Evolutionary conservation across 805 yeast genomes (phyloP).

Genomic region (Nakazawaea ernobii): DNA sequence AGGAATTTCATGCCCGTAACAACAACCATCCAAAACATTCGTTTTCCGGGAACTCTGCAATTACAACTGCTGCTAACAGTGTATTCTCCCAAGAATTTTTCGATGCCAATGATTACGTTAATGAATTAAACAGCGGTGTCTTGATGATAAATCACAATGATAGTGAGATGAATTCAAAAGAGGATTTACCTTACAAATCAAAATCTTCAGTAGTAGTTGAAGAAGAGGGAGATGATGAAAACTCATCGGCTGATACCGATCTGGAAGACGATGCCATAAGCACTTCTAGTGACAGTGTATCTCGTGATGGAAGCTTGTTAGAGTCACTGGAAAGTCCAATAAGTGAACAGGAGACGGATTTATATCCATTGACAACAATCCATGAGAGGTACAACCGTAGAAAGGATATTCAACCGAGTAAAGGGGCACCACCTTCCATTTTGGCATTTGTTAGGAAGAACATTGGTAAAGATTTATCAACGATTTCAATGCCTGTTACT

Average conservation of each 20-base stretch:
- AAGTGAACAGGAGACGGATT: slow-evolving; percentile 21
- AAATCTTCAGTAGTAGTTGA: slow-evolving; percentile 8
- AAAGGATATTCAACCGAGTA: slow-evolving; percentile 50
- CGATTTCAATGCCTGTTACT: slow-evolving; percentile 90
- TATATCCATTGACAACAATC: slow-evolving; percentile 65
- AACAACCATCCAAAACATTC: not conserved
- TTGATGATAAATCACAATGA: slow-evolving; percentile 43
- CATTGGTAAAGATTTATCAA: slow-evolving; percentile 84
- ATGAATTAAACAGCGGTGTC: slow-evolving; percentile 43
- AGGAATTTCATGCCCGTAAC: slow-evolving; percentile 5
- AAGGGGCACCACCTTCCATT: slow-evolving; percentile 74
- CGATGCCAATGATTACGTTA: slow-evolving; percentile 68
- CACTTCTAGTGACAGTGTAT: slow-evolving; percentile 1
- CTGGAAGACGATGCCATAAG: not conserved
- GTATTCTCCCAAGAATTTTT: slow-evolving; percentile 47
- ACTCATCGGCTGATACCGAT: not conserved
- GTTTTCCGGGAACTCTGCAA: not conserved
- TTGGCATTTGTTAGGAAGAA: slow-evolving; percentile 78
- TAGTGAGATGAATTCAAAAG: not conserved
- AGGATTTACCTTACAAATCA: not conserved
- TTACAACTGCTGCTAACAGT: slow-evolving; percentile 22
- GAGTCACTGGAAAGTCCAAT: slow-evolving; percentile 6
- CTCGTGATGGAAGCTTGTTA: not conserved
- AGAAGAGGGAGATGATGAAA: slow-evolving; percentile 17
- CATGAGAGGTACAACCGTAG: slow-evolving; percentile 43